Base-by-base conservation (phyloP, 768 basidiomycete genomes). In the Termitomyces sp. region DNA sequence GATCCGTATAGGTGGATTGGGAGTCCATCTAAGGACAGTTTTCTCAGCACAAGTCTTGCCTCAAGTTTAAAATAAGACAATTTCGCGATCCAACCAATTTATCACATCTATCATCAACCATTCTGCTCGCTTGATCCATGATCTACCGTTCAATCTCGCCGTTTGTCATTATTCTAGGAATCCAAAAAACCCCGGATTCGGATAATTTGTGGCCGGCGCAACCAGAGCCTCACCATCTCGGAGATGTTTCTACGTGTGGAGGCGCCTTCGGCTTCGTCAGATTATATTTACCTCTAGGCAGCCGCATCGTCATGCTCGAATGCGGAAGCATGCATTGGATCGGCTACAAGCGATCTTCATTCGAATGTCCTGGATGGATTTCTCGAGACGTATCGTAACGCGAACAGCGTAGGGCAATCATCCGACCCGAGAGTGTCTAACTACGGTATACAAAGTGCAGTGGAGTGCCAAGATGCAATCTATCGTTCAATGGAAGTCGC, bases 171-270 rank as follows among this genome's bases (percentile, higher is more conserved):
- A 41, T 17, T 41, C 6, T 19, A 51, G 26, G 37, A 51, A 41
- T 51, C 50, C 38, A 51, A 19, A 17, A 40, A 26, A 51, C 30
- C 50, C 50, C 50, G 50, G 50, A 51, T 51, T 41, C 50, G 50
- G 50, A 40, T 28, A 28, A 14, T n/a, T 51, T 17, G 31, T 35
- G 48, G 23, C 6, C 17, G 8, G 3, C 14, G 43, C 12, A 45
- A 6, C 26, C 23, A 26, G 37, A 10, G 33, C 33, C 23, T 33
- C 33, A 11, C 10, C 33, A n/a, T n/a, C n/a, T n/a, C n/a, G n/a
- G 30, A 30, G 30, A 4, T 30, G 30, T 30, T 30, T 7, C 31
- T 33, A 3, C 17, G 37, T 50, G 50, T n/a, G 26, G 9, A 50
- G 7, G 23, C n/a, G 37, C 21, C 37, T 49, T 50, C 49, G 26